Conservation (phyloP, 106 monocot species). For the Acorus calamus region DNA sequence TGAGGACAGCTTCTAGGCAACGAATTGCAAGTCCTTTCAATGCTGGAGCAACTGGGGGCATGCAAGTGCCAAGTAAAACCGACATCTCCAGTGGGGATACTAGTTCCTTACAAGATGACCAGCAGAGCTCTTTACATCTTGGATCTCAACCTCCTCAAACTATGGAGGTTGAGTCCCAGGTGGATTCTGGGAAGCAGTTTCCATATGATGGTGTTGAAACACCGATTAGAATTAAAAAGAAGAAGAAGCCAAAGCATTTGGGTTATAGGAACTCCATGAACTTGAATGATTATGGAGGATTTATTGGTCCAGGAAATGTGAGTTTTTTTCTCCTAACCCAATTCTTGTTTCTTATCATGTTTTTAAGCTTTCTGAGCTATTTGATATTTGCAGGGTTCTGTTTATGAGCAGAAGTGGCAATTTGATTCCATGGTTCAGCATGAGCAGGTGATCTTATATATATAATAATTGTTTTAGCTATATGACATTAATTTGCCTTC, state of each 20-base stretch:
- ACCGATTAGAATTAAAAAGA: constrained; percentile 58
- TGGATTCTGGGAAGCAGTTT: constrained; percentile 55
- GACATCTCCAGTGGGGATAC: constrained; percentile 97
- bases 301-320: constrained; percentile 53
- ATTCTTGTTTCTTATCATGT: constrained; percentile 1
- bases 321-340: constrained; percentile 5
- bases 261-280: constrained; percentile 40
- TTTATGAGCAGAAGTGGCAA: constrained; percentile 64
- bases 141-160: constrained; percentile 48
- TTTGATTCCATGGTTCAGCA: constrained; percentile 36
- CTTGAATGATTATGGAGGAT: constrained; percentile 33
- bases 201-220: constrained; percentile 47
- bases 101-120: constrained; percentile 75
- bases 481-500: too few relatives aligned
- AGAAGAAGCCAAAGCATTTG: constrained; percentile 70
- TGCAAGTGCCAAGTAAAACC: constrained; percentile 63
- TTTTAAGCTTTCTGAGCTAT: constrained; percentile 2
- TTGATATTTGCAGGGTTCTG: constrained; percentile 36
- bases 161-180: constrained; percentile 71
- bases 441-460: constrained; percentile 48
- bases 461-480: too few relatives aligned
- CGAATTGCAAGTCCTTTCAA: constrained; percentile 53
- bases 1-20: constrained; percentile 65
- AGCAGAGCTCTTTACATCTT: constrained; percentile 47
- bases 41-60: constrained; percentile 20